Percentiles rank a stretch among this genome's conserved stretches.
Evolutionary conservation across 2,329 filamentous ascomycete species (phyloP).

Genomic region (Xylariaceae sp.): DNA sequence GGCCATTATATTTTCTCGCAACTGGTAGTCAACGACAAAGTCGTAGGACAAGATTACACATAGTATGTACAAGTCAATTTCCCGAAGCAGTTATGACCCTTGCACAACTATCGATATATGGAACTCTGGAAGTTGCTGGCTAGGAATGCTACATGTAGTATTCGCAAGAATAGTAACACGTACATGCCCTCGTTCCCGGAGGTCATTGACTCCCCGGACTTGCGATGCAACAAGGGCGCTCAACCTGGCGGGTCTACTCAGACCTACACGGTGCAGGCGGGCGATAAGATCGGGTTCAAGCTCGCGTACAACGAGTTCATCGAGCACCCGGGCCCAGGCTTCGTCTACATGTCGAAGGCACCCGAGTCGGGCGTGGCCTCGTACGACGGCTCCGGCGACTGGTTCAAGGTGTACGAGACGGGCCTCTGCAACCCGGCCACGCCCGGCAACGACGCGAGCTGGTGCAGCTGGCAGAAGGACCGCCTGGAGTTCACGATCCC

Average conservation of each 20-base stretch:
- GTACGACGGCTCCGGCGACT: slow-evolving; percentile 34
- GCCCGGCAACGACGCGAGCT: slow-evolving; percentile 18
- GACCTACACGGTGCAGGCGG: slow-evolving; percentile 50
- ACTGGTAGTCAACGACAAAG: too few relatives aligned
- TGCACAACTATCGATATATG: too few relatives aligned
- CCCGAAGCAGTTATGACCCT: too few relatives aligned
- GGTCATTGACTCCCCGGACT: slow-evolving; percentile 39
- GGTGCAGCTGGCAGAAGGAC: slow-evolving; percentile 1
- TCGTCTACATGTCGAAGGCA: slow-evolving; percentile 48
- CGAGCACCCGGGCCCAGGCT: slow-evolving; percentile 48
- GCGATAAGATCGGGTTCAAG: slow-evolving; percentile 54
- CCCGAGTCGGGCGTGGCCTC: neutral
- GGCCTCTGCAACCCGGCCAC: slow-evolving; percentile 29
- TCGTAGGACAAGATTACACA: too few relatives aligned
- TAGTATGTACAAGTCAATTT: too few relatives aligned
- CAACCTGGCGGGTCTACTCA: slow-evolving; percentile 40
- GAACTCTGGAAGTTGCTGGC: too few relatives aligned
- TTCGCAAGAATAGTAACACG: slow-evolving; percentile 47
- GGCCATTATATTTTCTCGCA: too few relatives aligned
- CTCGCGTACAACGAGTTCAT: slow-evolving; percentile 53
- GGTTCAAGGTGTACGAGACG: slow-evolving; percentile 38
- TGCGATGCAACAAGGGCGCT: slow-evolving; percentile 49
- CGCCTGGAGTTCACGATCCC: slow-evolving; percentile 38
- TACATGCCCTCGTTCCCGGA: slow-evolving; percentile 43
- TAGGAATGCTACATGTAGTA: too few relatives aligned